Base-by-base conservation (phyloP, 441 rosid genomes). In the Populus hybrid region DNA sequence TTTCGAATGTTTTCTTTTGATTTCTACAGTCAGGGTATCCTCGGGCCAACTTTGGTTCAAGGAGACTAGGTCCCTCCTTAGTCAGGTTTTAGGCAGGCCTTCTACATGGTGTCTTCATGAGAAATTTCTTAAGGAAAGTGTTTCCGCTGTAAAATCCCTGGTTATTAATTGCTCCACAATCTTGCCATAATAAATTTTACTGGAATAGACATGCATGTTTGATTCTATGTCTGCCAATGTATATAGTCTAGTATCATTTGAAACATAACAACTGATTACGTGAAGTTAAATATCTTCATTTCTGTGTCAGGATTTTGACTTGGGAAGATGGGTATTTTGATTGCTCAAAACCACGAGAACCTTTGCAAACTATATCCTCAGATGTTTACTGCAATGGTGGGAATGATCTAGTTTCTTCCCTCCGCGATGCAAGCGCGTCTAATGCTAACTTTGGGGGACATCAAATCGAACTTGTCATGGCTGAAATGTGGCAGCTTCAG, bases 251-350 rank as follows among this genome's bases (percentile, higher is more conserved):
- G 18, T 61, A 21, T 68, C 12, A 30, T 74, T 14, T 12, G 20
- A 24, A 21, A 71, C 28, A 18, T 4, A 6, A n/a, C 74, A 72
- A 38, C 26, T 63, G 57, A 5, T 35, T 14, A 2, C 50, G 10
- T 36, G 40, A 57, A 59, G 67, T 32, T 24, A 57, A 26, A 18
- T 36, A 21, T n/a, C 9, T 70, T 75, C 8, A 4, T 9, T 75
- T 35, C 68, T 53, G 20, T 81, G 75, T 68, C 88, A 89, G 95
- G 89, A 66, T 78, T 71, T 85, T 91, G 81, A 87, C 81, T 69
- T 89, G 90, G 91, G 90, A 89, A 82, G 91, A 91, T 78, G 90
- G 90, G 23, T 81, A 79, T 73, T 84, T 71, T 75, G 83, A 75
- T 70, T 73, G 80, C 77, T 81, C 81, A 74, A 79, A 75, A 79